Conservation (phyloP, 2,329 filamentous ascomycete species). For the Fusarium circinatum region DNA sequence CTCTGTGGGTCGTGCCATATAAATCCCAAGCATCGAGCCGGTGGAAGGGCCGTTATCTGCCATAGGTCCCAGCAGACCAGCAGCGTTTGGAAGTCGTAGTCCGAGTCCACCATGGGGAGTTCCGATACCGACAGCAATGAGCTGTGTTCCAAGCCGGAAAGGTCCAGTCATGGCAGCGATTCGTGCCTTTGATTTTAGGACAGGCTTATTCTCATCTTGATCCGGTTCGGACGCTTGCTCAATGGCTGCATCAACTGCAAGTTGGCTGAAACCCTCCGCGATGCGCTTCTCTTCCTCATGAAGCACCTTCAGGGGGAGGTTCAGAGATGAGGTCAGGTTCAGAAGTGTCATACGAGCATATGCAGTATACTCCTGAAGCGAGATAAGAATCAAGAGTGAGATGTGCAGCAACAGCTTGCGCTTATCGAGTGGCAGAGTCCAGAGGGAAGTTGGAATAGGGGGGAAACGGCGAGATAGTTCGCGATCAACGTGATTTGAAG, state of each 20-base stretch:
- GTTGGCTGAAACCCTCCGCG: slow-evolving; percentile 77
- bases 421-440: slow-evolving; percentile 67
- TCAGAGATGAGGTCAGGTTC: slow-evolving; percentile 75
- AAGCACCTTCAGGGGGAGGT: slow-evolving; percentile 72
- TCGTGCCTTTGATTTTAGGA: slow-evolving; percentile 77
- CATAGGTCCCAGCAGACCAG: slow-evolving; percentile 81
- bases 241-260: slow-evolving; percentile 64
- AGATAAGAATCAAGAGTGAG: slow-evolving; percentile 77
- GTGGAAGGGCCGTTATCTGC: slow-evolving; percentile 83
- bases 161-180: slow-evolving; percentile 50
- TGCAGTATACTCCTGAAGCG: slow-evolving; percentile 79
- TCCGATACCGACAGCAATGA: slow-evolving; percentile 83
- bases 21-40: slow-evolving; percentile 91
- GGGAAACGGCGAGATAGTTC: slow-evolving; percentile 63
- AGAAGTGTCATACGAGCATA: slow-evolving; percentile 78
- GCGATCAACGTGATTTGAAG: slow-evolving; percentile 57
- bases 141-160: slow-evolving; percentile 77
- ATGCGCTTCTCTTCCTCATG: slow-evolving; percentile 79
- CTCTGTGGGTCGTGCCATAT: slow-evolving; percentile 82
- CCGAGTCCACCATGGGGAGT: slow-evolving; percentile 81
- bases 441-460: slow-evolving; percentile 69
- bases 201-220: slow-evolving; percentile 69
- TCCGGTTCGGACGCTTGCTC: slow-evolving; percentile 48
- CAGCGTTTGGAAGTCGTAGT: slow-evolving; percentile 77
- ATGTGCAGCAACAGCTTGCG: slow-evolving; percentile 76